phyloP scores from a whole-genome alignment of 2,329 filamentous ascomycete species.

The Fusarium denticulatum region DNA sequence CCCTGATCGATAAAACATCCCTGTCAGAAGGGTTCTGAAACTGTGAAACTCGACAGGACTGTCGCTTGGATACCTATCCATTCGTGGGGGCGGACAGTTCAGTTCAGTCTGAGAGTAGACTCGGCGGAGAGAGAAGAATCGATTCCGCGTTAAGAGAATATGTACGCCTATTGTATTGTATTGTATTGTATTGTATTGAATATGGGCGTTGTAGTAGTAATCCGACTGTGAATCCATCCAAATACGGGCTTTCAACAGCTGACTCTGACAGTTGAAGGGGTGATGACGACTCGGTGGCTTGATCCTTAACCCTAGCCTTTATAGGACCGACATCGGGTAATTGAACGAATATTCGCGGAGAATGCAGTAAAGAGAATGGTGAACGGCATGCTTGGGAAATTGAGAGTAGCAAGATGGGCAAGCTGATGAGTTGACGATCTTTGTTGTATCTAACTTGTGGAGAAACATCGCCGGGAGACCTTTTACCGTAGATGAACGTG shows the following conservation, averaged over 20 bases:
- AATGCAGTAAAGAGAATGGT: slow-evolving; percentile 5
- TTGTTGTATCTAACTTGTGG: not conserved
- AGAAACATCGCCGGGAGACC: not conserved
- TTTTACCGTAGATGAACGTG: not conserved
- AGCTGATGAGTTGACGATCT: not conserved
- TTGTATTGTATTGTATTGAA: not conserved
- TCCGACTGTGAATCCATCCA: not conserved
- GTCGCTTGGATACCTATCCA: slow-evolving; percentile 1
- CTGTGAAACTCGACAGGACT: slow-evolving; percentile 30
- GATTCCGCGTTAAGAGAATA: not conserved
- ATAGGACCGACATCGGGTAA: slow-evolving; percentile 5
- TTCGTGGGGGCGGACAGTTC: not conserved
- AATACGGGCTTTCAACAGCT: not conserved
- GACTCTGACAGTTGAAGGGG: not conserved
- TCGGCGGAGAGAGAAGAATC: not conserved
- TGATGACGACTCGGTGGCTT: slow-evolving; percentile 18
- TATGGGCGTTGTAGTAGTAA: not conserved
- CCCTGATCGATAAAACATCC: slow-evolving; percentile 18
- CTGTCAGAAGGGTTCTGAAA: slow-evolving; percentile 34
- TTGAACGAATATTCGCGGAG: not conserved
- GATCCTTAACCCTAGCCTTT: not conserved
- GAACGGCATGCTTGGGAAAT: not conserved
- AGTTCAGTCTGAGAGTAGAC: not conserved
- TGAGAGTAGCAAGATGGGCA: not conserved
- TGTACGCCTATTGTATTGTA: not conserved